Percentiles rank a stretch among this genome's conserved stretches.
Conservation (phyloP, 352 stramenopile genomes). For the Aphanomyces stellatus region DNA sequence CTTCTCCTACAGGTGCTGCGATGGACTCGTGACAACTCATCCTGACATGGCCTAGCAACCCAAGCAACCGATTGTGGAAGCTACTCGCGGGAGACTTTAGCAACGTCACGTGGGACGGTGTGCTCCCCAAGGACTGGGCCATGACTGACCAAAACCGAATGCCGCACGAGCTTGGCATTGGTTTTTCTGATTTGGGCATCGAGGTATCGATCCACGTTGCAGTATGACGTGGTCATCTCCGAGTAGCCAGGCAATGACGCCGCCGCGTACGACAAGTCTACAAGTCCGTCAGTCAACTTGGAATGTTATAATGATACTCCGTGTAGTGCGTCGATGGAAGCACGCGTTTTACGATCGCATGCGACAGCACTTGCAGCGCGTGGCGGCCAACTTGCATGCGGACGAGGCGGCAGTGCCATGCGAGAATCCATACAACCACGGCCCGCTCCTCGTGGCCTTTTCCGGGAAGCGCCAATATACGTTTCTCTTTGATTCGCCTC, state of each 20-base stretch:
- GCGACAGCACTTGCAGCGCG: constrained; percentile 38
- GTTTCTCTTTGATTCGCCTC: constrained; percentile 62
- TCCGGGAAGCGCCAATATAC: constrained; percentile 83
- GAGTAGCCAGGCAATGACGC: constrained; percentile 75
- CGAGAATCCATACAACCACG: constrained; percentile 27
- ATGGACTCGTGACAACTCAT: neutral
- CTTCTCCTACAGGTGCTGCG: constrained; percentile 47
- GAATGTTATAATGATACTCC: neutral
- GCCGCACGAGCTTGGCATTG: constrained; percentile 49
- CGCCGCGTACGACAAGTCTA: constrained; percentile 58
- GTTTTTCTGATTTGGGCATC: constrained; percentile 75
- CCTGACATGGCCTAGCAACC: constrained; percentile 46
- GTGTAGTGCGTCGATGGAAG: constrained; percentile 52
- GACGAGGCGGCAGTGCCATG: constrained; percentile 22
- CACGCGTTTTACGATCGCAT: constrained; percentile 52
- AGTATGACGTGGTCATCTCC: neutral
- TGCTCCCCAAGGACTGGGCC: constrained; percentile 42
- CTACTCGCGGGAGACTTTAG: constrained; percentile 60
- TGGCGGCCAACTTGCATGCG: constrained; percentile 38
- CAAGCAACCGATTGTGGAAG: constrained; percentile 85
- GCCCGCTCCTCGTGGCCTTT: constrained; percentile 72
- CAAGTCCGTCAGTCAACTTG: constrained; percentile 33
- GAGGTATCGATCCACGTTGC: constrained; percentile 35
- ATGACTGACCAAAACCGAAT: constrained; percentile 70
- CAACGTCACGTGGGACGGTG: constrained; percentile 43